Base-by-base conservation (phyloP, 2,329 filamentous ascomycete genomes). In the Myriosclerotinia curreyana region DNA sequence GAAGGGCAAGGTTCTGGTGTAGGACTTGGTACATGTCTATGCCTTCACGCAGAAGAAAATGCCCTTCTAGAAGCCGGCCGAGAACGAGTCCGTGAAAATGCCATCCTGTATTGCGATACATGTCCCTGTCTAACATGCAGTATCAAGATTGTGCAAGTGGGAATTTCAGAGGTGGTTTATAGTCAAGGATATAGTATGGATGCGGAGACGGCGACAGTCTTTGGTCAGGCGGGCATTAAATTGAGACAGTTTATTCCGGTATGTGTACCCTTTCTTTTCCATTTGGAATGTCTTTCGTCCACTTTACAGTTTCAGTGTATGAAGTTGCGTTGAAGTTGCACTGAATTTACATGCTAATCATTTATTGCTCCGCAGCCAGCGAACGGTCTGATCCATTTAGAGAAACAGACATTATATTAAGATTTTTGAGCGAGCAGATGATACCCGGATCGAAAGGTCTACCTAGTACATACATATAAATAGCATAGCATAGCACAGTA, bases 1-100 rank as follows among this genome's bases (percentile, higher is more conserved):
- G 83, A 84, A 60, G 89, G 86, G 7, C 82, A 85, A 64, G 83
- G 83, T 38, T 82, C 81, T 51, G 95, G 95, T 31, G 82, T 87
- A 53, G 87, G 85, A 0, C 82, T 99, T 25, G 86, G 88, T 5
- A 96, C 94, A 7, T 99, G 95, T 74, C 82, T 98, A 58, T 99
- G 95, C 76, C 85, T 99, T n/a, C 95, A 99, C 76, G 95, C 95
- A 0, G 95, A 99, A 79, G 95, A 99, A 78, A 99, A 99, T 75
- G 95, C 95, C 1, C 82, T 99, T 65, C 82, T 99, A 12, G 95
- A 99, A 79, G 95, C 95, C 25, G 95, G 95, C 0, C 82, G 95
- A 71, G 95, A 98, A 77, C 83, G 95, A 65, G 92, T 99, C 70
- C 82, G 91, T 25, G 89, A 91, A 63, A 90, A 88, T 5, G 86